Evolutionary conservation across 441 rosid genomes (phyloP), one percentile per base, ranked within the genome.

Genomic region (Macaranga tanarius): DNA sequence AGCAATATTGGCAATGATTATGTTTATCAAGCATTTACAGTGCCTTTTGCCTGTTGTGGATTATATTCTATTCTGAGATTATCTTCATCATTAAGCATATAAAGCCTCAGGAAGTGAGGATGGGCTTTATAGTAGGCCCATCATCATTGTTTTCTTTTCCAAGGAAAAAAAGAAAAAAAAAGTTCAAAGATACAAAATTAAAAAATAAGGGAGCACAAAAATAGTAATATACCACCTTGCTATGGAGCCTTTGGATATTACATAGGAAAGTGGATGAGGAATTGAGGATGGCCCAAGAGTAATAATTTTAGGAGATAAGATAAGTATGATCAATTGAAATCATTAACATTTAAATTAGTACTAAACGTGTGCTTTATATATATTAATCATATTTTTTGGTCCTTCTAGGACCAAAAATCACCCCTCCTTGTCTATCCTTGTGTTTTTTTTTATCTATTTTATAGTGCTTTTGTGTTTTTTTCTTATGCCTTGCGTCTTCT

Each of bases 221-320:
- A 34, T 34, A 34, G 7, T 34, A 6, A 7, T 19, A 19, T 20
- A 52, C 25, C 15, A 19, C 13, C 10, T 0, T 62, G 28, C 26
- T 19, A 26, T n/a, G 13, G 62, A 25, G 59, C 48, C 31, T 54
- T 34, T 54, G 2, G 23, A 23, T 42, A 26, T 38, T 42, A n/a
- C 22, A 72, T 22, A 38, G 10, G 25, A 62, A 10, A 62, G 40
- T 50, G 22, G 62, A 62, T 62, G 34, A 71, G 74, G 57, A 22
- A 54, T 51, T 62, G 34, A 71, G 74, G 57, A 22, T 31, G 61
- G 74, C 67, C 67, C 59, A 71, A 71, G 26, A 28, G n/a, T 8
- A 28, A 15, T 56, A 69, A 44, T 20, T 67, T 34, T 52, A 44
- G n/a, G 16, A 57, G 73, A 69, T 57, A 56, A 69, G 63, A 42